These are phyloP conservation scores for Corrigiola litoralis DNA, from an alignment of 179 eudicot species.

Conservation along the genomic window DNA sequence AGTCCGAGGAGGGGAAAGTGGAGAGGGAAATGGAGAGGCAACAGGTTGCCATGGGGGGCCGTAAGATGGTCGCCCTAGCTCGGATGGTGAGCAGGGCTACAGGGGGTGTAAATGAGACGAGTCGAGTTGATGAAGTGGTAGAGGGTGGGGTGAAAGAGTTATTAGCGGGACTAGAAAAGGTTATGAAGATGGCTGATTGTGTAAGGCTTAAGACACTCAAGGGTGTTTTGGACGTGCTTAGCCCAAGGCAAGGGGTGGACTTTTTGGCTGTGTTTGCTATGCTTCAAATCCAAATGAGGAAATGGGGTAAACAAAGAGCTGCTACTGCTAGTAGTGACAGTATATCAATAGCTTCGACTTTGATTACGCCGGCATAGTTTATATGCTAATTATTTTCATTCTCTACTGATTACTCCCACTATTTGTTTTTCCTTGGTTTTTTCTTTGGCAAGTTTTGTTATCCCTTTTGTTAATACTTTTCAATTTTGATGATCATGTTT, in stretches of 20 bases:
- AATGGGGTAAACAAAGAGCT: slow-evolving; percentile 33
- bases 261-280: slow-evolving; percentile 60
- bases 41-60: slow-evolving; percentile 48
- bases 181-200: slow-evolving; percentile 65
- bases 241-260: slow-evolving; percentile 45
- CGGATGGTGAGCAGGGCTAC: slow-evolving; percentile 8
- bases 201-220: slow-evolving; percentile 64
- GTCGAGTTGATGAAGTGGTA: slow-evolving; percentile 26
- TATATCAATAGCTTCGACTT: not conserved
- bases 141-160: slow-evolving; percentile 37
- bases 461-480: no score
- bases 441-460: no score
- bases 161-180: slow-evolving; percentile 44
- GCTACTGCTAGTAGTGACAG: not conserved
- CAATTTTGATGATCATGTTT: no score
- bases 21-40: slow-evolving; percentile 72
- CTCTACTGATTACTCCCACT: no score
- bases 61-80: slow-evolving; percentile 46
- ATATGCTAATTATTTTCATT: no score
- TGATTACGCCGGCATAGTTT: no score
- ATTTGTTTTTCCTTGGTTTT: no score
- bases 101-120: slow-evolving; percentile 2
- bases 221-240: slow-evolving; percentile 54
- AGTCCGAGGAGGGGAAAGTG: slow-evolving; percentile 58
- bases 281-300: slow-evolving; percentile 51